Base-by-base conservation (phyloP, 441 rosid species). In the Populus hybrid region DNA sequence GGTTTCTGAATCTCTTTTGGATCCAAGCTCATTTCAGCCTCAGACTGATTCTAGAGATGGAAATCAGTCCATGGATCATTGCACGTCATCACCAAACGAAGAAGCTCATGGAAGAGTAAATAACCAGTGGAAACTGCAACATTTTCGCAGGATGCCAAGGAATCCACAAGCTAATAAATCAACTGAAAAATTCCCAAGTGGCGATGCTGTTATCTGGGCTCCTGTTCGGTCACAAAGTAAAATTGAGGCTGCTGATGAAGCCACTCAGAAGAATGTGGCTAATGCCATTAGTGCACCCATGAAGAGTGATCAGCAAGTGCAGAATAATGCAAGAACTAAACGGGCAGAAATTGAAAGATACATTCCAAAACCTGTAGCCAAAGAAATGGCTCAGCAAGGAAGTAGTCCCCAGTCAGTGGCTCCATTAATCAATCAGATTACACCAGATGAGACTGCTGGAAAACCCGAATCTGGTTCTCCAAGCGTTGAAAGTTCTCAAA, bases 201-300 rank as follows among this genome's bases (percentile, higher is more conserved):
- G 73, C 76, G 96, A 87, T 86, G 84, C 92, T 84, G 96, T 89
- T 83, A 61, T 90, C 21, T 97, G 99, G 99, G 97, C 99, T 75
- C 99, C 99, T 34, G 85, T 93, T 42, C 87, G 87, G 70, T 80
- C 95, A 73, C 92, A 88, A 72, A 89, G 78, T 82, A 93, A 86
- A 87, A 69, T 82, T 79, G 97, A 92, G 84, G 87, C 74, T 80
- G 30, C 81, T 64, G 93, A 80, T 81, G 95, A 84, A 77, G 86
- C 74, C 69, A 80, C 74, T 79, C 88, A 84, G 84, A 85, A 82
- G 78, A 32, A 70, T 46, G 75, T 69, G 59, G 87, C 70, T 78
- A 96, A 89, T 79, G 78, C 63, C 66, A 81, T 81, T 67, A 71
- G 73, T 76, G 78, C 87, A 34, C 76, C 88, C 18, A 61, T 82